Evolutionary conservation across 768 basidiomycete genomes (phyloP).

Genomic region (Panellus pusillus): DNA sequence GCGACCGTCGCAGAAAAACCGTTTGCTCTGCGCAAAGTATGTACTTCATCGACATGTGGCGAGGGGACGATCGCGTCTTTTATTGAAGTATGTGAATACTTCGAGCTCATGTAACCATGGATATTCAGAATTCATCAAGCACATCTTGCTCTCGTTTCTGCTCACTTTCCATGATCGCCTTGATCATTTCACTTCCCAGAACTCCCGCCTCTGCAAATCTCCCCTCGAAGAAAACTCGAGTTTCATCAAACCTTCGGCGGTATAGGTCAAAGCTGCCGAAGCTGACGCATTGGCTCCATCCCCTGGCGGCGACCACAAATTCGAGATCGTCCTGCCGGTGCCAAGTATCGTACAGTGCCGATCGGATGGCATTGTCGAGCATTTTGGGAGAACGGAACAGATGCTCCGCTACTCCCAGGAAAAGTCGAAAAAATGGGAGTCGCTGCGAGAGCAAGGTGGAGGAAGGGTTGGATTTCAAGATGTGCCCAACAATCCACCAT

Average conservation of each 20-base stretch:
- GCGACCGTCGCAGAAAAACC: no score
- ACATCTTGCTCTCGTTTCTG: slow-evolving; percentile 32
- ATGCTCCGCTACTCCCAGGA: slow-evolving; percentile 96
- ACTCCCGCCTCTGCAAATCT: slow-evolving; percentile 85
- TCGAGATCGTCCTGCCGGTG: slow-evolving; percentile 90
- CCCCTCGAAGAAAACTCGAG: slow-evolving; percentile 78
- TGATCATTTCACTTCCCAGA: slow-evolving; percentile 87
- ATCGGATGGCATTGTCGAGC: slow-evolving; percentile 68
- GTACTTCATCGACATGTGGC: no score
- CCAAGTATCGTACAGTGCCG: slow-evolving; percentile 72
- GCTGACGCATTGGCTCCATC: slow-evolving; percentile 94
- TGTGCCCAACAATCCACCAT: slow-evolving; percentile 99
- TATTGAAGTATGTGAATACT: not conserved
- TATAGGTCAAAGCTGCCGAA: slow-evolving; percentile 94
- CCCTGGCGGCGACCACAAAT: slow-evolving; percentile 89
- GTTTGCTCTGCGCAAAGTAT: no score
- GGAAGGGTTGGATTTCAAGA: slow-evolving; percentile 84
- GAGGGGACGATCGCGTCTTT: no score
- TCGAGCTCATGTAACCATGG: not conserved
- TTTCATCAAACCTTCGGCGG: slow-evolving; percentile 74
- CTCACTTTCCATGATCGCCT: slow-evolving; percentile 73
- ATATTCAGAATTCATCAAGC: no score
- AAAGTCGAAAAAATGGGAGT: slow-evolving; percentile 95
- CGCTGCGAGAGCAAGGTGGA: slow-evolving; percentile 88
- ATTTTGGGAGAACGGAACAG: slow-evolving; percentile 74